Percentiles rank a stretch among this genome's conserved stretches.
These are phyloP conservation scores for Keithomyces neogunnii DNA, from an alignment of 2,329 filamentous ascomycete genomes.

Conservation along the genomic window DNA sequence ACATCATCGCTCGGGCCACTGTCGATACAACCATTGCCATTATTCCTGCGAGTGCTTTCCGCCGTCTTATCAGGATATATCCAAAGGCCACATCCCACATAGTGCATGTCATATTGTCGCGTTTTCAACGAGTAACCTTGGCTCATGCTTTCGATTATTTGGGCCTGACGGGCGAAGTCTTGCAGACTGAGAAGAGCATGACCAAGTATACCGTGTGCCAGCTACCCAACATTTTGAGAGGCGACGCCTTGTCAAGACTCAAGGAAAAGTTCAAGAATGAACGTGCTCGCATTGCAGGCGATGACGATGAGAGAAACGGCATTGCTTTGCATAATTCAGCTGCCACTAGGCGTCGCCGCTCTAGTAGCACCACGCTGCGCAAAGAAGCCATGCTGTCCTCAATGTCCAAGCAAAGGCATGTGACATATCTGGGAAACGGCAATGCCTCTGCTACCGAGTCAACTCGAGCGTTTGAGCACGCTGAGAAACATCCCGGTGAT, in stretches of 20 bases:
- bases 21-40: slow-evolving; percentile 97
- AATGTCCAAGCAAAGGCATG: slow-evolving; percentile 36
- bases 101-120: slow-evolving; percentile 91
- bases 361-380: slow-evolving; percentile 64
- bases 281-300: slow-evolving; percentile 68
- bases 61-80: slow-evolving; percentile 84
- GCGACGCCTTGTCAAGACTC: slow-evolving; percentile 70
- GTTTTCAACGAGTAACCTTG: slow-evolving; percentile 88
- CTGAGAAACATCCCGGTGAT: slow-evolving; percentile 61
- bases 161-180: slow-evolving; percentile 80
- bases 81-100: slow-evolving; percentile 96
- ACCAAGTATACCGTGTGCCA: slow-evolving; percentile 87
- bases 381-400: slow-evolving; percentile 74
- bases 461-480: slow-evolving; percentile 34
- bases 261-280: slow-evolving; percentile 91
- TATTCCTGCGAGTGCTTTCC: slow-evolving; percentile 92
- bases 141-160: slow-evolving; percentile 93
- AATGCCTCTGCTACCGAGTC: slow-evolving; percentile 26
- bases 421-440: slow-evolving; percentile 32
- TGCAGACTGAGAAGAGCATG: slow-evolving; percentile 90
- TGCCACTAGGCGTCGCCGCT: slow-evolving; percentile 56
- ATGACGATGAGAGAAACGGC: slow-evolving; percentile 68
- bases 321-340: slow-evolving; percentile 86
- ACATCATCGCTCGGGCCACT: slow-evolving; percentile 92
- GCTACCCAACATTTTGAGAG: slow-evolving; percentile 81